Percentiles rank a stretch among this genome's conserved stretches.
Conservation (phyloP, 1,139 yeast genomes). For the Pichia terricola region DNA sequence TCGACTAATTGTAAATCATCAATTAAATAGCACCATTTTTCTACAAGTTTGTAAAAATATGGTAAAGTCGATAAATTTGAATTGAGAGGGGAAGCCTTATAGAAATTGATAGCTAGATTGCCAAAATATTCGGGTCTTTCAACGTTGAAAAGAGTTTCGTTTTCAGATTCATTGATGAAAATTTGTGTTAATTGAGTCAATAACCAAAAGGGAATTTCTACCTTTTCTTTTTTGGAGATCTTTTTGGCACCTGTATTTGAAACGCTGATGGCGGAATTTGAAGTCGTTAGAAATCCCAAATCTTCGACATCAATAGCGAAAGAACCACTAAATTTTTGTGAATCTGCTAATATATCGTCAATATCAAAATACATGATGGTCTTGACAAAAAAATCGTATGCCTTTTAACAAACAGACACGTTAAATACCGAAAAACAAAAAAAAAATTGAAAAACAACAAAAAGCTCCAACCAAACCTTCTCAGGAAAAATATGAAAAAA, state of each 20-base stretch:
- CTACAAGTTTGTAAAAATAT: conserved; percentile 12
- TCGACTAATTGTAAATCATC: conserved; percentile 11
- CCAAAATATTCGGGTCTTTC: conserved; percentile 13
- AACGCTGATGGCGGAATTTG: no score
- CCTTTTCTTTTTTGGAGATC: conserved; percentile 49
- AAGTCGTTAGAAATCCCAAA: conserved; percentile 75
- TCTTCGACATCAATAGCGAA: conserved; percentile 55
- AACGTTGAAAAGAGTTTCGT: conserved; percentile 7
- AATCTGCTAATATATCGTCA: conserved; percentile 80
- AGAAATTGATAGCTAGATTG: conserved; percentile 11
- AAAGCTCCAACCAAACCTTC: not conserved
- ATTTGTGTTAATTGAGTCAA: conserved; percentile 63
- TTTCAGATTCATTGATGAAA: conserved; percentile 29
- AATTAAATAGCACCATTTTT: conserved; percentile 13
- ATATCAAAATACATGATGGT: conserved; percentile 35
- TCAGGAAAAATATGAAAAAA: no score
- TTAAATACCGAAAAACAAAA: no score
- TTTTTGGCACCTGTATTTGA: no score
- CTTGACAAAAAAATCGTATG: not conserved
- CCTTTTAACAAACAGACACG: no score
- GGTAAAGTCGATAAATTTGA: conserved; percentile 8
- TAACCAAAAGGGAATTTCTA: conserved; percentile 85
- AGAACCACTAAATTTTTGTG: conserved; percentile 19
- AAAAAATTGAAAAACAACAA: not conserved
- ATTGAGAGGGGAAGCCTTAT: conserved; percentile 12